Percentiles rank a stretch among this genome's conserved stretches.
phyloP scores from a whole-genome alignment of 306 rosid genomes.

The Cicer cuneatum region DNA sequence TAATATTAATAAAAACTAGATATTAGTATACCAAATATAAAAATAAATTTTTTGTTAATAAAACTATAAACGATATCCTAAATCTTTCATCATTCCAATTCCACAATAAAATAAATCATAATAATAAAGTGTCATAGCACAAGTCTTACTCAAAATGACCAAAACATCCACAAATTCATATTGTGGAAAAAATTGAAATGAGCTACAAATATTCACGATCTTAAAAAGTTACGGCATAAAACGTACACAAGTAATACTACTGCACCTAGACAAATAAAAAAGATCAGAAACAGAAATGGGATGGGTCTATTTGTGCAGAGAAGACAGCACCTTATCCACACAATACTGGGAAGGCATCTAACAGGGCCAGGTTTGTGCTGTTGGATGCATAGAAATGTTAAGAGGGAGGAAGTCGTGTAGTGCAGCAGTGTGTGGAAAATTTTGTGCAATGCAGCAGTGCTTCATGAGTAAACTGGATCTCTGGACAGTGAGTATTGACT shows the following conservation, averaged over 20 bases:
- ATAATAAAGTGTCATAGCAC: not conserved
- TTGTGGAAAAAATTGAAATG: not conserved
- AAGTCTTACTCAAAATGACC: not conserved
- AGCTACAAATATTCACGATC: not conserved
- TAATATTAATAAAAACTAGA: not conserved
- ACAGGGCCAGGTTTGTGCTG: not conserved
- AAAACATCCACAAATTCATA: not conserved
- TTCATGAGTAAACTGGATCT: not conserved
- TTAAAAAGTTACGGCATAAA: not conserved
- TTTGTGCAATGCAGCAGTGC: not conserved
- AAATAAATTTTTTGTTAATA: not conserved
- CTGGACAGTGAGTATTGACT: not conserved
- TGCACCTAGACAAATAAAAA: not conserved
- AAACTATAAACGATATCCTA: not conserved
- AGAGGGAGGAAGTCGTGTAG: not conserved
- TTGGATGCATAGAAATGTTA: not conserved
- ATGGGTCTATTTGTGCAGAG: not conserved
- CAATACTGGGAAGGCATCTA: not conserved
- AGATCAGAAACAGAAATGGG: not conserved
- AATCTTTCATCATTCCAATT: not conserved
- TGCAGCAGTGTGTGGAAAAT: not conserved
- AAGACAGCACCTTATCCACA: not conserved
- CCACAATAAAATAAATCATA: not conserved
- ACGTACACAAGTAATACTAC: not conserved
- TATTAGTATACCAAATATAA: not conserved